Conservation (phyloP, 2,329 filamentous ascomycete genomes). For the Exophiala lecanii-corni region DNA sequence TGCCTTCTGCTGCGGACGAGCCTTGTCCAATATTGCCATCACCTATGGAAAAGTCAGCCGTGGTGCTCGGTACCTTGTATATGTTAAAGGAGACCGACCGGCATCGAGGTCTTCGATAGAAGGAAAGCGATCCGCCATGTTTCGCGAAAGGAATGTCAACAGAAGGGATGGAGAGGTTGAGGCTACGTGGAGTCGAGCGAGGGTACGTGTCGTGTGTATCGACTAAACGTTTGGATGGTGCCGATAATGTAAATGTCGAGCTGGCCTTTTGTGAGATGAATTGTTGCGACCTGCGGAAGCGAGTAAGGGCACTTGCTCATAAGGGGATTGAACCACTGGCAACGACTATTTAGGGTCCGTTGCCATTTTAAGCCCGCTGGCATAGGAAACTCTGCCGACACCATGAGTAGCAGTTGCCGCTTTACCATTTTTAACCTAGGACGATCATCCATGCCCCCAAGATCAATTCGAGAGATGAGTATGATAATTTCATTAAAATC, state of each 20-base stretch:
- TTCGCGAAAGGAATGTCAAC: constrained; percentile 6
- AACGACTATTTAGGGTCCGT: too few species aligned
- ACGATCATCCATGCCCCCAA: too few species aligned
- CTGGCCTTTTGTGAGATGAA: constrained; percentile 1
- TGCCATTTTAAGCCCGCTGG: too few species aligned
- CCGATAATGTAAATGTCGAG: background rate
- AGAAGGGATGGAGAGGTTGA: background rate
- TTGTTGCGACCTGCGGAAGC: background rate
- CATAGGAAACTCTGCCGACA: too few species aligned
- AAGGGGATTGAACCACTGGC: background rate
- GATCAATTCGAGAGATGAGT: too few species aligned
- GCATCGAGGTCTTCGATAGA: constrained; percentile 73
- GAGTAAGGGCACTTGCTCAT: too few species aligned
- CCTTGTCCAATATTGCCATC: constrained; percentile 22
- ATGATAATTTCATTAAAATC: too few species aligned
- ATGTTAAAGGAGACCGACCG: constrained; percentile 33
- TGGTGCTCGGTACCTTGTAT: background rate
- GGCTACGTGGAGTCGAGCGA: too few species aligned
- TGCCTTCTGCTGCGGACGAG: constrained; percentile 50
- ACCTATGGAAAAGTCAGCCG: constrained; percentile 24
- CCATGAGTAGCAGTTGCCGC: too few species aligned
- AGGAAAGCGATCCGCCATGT: constrained; percentile 74
- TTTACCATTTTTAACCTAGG: too few species aligned
- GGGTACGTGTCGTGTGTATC: too few species aligned
- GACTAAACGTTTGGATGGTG: background rate